Conservation (phyloP, 1,284 basidiomycete genomes). For the Laetiporus sulphureus region DNA sequence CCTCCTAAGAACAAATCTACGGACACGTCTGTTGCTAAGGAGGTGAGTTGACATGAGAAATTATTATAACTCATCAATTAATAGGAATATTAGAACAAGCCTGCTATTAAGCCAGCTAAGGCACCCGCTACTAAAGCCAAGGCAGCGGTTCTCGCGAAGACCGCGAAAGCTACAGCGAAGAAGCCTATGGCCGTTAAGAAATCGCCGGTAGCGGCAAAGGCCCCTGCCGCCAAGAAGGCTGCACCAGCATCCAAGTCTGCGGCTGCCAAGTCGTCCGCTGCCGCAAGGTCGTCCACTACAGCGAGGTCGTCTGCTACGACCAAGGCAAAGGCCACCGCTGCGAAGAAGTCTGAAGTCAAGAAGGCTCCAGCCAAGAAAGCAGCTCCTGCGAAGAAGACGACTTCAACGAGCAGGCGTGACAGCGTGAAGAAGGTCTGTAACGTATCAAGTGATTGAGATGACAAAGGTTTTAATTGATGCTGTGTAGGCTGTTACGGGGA, state of each 20-base stretch:
- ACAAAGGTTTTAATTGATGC: too few relatives aligned
- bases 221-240: background rate
- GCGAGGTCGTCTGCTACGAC: slow-evolving; percentile 6
- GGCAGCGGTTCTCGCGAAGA: slow-evolving; percentile 21
- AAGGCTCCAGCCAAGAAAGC: slow-evolving; percentile 39
- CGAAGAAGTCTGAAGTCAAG: slow-evolving; percentile 13
- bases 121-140: slow-evolving; percentile 14
- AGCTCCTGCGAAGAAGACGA: slow-evolving; percentile 42
- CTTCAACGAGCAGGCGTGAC: slow-evolving; percentile 38
- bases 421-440: slow-evolving; percentile 46
- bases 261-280: slow-evolving; percentile 5
- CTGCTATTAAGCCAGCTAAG: slow-evolving; percentile 28
- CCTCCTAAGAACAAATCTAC: slow-evolving; percentile 54
- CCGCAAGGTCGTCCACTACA: slow-evolving; percentile 18
- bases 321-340: slow-evolving; percentile 6
- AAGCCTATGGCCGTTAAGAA: background rate
- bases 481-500: slow-evolving; percentile 42
- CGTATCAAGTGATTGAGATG: too few relatives aligned
- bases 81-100: slow-evolving; percentile 45
- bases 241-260: background rate
- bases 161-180: slow-evolving; percentile 3
- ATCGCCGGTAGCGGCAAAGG: too few relatives aligned
- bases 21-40: slow-evolving; percentile 55
- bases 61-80: slow-evolving; percentile 10
- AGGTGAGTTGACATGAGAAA: slow-evolving; percentile 42